A percentile compares a stretch with the other conserved stretches of the same genome.
Evolutionary conservation across 2,329 filamentous ascomycete species (phyloP).

Genomic region (Sclerotinia glacialis): DNA sequence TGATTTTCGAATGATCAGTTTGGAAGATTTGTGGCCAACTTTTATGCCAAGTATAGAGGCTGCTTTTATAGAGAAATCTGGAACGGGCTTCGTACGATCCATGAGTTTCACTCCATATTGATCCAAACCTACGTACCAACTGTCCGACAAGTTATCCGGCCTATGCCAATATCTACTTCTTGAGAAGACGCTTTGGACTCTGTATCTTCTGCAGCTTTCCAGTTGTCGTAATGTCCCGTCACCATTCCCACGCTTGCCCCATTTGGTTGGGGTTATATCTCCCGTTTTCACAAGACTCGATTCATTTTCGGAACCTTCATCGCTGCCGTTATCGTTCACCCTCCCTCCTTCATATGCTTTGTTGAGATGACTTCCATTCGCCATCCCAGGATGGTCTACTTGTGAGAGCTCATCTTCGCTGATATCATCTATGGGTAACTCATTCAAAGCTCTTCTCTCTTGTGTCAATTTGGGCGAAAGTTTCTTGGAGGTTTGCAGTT

Average conservation of each 20-base stretch:
- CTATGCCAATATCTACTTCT: not conserved
- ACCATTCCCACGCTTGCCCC: not conserved
- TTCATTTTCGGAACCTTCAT: not conserved
- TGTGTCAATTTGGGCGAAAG: not conserved
- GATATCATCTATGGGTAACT: not conserved
- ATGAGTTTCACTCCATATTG: not conserved
- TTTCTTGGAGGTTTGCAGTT: not conserved
- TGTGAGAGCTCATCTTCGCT: slow-evolving; percentile 17
- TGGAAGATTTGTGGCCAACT: not conserved
- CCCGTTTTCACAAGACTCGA: slow-evolving; percentile 4
- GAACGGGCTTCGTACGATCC: not conserved
- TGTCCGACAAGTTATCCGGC: not conserved
- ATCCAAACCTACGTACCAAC: not conserved
- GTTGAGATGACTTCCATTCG: no score
- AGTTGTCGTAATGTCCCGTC: not conserved
- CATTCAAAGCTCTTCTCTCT: not conserved
- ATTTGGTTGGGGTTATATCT: slow-evolving; percentile 1
- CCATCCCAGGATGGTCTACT: not conserved
- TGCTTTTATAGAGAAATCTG: not conserved
- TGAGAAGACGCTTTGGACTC: slow-evolving; percentile 11
- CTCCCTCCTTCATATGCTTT: not conserved
- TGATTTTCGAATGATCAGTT: not conserved
- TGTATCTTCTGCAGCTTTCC: no score
- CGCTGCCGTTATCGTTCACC: not conserved
- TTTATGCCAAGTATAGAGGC: not conserved